A percentile compares a stretch with the other conserved stretches of the same genome.
These are phyloP conservation scores for Byssoonygena ceratinophila DNA, from an alignment of 2,329 filamentous ascomycete genomes.

Conservation along the genomic window DNA sequence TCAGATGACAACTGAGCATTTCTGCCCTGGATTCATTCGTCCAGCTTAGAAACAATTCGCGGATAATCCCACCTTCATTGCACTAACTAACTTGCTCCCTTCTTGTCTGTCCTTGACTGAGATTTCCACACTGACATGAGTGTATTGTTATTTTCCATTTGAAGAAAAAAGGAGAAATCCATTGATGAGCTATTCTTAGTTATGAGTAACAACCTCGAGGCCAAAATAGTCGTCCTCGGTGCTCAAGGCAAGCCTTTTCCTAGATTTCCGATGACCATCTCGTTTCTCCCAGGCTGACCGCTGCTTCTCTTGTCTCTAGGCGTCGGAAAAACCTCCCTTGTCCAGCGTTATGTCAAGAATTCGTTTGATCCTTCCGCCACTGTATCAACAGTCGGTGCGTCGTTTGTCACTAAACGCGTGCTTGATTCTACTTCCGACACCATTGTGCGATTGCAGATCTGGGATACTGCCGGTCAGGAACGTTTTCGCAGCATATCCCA, in stretches of 20 bases:
- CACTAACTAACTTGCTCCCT: neutral
- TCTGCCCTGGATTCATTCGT: neutral
- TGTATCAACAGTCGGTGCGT: slow-evolving; percentile 64
- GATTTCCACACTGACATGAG: neutral
- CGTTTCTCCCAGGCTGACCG: neutral
- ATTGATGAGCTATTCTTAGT: neutral
- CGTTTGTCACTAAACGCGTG: slow-evolving; percentile 68
- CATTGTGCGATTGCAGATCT: slow-evolving; percentile 82
- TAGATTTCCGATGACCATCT: neutral
- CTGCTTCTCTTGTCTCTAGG: slow-evolving; percentile 24
- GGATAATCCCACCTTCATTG: neutral
- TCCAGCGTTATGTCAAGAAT: slow-evolving; percentile 41
- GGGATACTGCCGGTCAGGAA: slow-evolving; percentile 94
- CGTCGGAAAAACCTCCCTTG: slow-evolving; percentile 44
- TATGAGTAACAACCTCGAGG: slow-evolving; percentile 42
- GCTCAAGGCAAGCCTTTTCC: slow-evolving; percentile 34
- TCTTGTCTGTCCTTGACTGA: no score
- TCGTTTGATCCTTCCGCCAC: slow-evolving; percentile 34
- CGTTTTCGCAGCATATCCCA: slow-evolving; percentile 88
- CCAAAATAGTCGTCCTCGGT: slow-evolving; percentile 45
- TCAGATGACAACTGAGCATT: neutral
- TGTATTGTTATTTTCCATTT: neutral
- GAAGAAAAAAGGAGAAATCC: neutral
- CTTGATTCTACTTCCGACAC: slow-evolving; percentile 77
- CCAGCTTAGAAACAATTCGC: neutral